A percentile compares a stretch with the other conserved stretches of the same genome.
Conservation (phyloP, 345 rosid species). For the Iberis pinnata region DNA sequence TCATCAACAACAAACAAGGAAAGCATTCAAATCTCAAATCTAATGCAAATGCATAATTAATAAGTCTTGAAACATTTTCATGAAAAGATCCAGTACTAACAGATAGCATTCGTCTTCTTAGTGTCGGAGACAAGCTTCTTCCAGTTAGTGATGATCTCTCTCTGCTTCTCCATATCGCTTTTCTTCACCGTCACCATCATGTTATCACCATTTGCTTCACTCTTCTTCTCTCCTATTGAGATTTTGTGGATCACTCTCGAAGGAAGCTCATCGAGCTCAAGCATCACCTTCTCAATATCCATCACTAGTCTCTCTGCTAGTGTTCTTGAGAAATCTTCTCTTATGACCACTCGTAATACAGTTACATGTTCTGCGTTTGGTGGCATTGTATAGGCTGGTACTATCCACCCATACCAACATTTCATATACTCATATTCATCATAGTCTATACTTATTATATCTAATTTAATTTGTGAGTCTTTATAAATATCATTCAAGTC, state of each 20-base stretch:
- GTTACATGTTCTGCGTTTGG: slow-evolving; percentile 72
- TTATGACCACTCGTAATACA: slow-evolving; percentile 66
- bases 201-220: slow-evolving; percentile 20
- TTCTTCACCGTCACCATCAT: slow-evolving; percentile 36
- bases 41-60: slow-evolving; percentile 17
- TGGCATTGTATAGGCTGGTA: slow-evolving; percentile 89
- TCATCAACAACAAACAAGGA: too few species aligned
- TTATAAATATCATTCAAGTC: background rate
- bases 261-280: slow-evolving; percentile 64
- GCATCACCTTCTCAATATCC: slow-evolving; percentile 67
- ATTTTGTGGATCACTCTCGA: slow-evolving; percentile 37
- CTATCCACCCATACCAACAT: slow-evolving; percentile 64
- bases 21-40: slow-evolving; percentile 4
- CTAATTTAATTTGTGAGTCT: background rate
- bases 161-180: slow-evolving; percentile 43
- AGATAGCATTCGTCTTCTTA: slow-evolving; percentile 34
- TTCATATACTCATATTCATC: background rate
- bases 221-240: slow-evolving; percentile 24
- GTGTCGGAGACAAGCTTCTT: slow-evolving; percentile 42
- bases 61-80: slow-evolving; percentile 4
- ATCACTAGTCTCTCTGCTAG: slow-evolving; percentile 56
- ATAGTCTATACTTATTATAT: background rate
- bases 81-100: slow-evolving; percentile 22
- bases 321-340: slow-evolving; percentile 76
- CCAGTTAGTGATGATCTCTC: slow-evolving; percentile 49